Conservation (phyloP, 257 asterid genomes). For the Solanum pinnatisectum region DNA sequence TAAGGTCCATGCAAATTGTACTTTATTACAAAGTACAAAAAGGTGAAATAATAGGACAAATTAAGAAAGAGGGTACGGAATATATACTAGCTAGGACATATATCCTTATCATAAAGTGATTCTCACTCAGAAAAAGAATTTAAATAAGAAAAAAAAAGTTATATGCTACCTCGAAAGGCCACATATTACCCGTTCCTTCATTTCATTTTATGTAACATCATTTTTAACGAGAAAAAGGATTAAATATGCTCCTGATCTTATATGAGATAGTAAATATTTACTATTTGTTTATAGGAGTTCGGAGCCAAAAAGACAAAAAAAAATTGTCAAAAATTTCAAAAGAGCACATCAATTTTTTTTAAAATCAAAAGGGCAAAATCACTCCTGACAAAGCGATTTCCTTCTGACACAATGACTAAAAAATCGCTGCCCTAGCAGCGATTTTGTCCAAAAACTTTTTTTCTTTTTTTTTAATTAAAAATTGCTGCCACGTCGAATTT, state of each 20-base stretch:
- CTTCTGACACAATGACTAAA: too few species aligned
- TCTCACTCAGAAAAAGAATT: background rate
- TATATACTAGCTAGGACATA: background rate
- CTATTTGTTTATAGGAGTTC: background rate
- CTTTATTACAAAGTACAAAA: background rate
- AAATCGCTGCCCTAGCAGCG: too few species aligned
- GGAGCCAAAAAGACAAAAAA: too few species aligned
- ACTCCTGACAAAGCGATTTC: too few species aligned
- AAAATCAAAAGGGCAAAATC: too few species aligned
- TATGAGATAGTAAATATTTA: background rate
- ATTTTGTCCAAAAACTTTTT: too few species aligned
- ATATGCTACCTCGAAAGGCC: background rate
- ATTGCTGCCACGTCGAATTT: too few species aligned
- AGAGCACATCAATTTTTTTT: too few species aligned
- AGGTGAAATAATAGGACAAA: background rate
- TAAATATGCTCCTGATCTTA: background rate
- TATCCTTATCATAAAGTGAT: background rate
- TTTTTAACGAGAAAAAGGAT: background rate
- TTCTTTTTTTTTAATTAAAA: too few species aligned
- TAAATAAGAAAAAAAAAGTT: background rate
- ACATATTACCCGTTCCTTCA: background rate
- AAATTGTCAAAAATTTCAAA: too few species aligned
- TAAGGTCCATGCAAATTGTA: background rate
- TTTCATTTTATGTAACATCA: background rate
- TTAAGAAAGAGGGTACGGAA: background rate